Conservation (phyloP, 495 filamentous ascomycete species). For the Cercophora samala region DNA sequence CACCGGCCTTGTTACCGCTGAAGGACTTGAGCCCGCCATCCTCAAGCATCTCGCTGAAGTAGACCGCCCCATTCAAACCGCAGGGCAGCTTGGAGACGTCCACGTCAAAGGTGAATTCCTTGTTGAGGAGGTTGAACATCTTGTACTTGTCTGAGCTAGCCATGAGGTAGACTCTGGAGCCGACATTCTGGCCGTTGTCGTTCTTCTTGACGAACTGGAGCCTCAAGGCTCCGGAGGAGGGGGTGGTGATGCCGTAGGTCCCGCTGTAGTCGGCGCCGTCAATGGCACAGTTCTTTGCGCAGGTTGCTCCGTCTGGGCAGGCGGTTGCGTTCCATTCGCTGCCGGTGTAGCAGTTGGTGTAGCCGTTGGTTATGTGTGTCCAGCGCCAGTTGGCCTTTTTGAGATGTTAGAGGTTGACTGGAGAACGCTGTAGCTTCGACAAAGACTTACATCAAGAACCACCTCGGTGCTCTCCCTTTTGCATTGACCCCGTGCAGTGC, state of each 20-base stretch:
- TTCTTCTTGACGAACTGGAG: constrained; percentile 58
- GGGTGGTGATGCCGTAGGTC: constrained; percentile 60
- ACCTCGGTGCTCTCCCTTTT: constrained; percentile 48
- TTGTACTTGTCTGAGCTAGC: constrained; percentile 56
- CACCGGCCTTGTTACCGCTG: constrained; percentile 60
- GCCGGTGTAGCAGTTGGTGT: constrained; percentile 64
- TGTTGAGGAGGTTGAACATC: constrained; percentile 60
- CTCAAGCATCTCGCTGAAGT: constrained; percentile 63
- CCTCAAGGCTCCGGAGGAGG: constrained; percentile 48
- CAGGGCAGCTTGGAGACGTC: constrained; percentile 65
- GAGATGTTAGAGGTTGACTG: not conserved
- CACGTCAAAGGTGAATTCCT: constrained; percentile 69
- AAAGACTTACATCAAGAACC: constrained; percentile 48
- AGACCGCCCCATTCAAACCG: constrained; percentile 68
- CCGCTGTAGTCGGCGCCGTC: constrained; percentile 60
- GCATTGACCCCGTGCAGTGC: constrained; percentile 50
- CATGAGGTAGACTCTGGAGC: constrained; percentile 62
- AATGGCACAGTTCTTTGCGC: constrained; percentile 57
- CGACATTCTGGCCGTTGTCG: constrained; percentile 52
- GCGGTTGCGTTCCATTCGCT: constrained; percentile 54
- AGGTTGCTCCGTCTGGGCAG: constrained; percentile 53
- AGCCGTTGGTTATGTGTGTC: constrained; percentile 53
- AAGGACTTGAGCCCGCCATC: constrained; percentile 56
- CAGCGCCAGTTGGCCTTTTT: constrained; percentile 62
- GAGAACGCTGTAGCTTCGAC: not conserved